Percentiles rank a stretch among this genome's conserved stretches.
phyloP scores from a whole-genome alignment of 768 basidiomycete genomes.

The Tricholoma saponaceum region DNA sequence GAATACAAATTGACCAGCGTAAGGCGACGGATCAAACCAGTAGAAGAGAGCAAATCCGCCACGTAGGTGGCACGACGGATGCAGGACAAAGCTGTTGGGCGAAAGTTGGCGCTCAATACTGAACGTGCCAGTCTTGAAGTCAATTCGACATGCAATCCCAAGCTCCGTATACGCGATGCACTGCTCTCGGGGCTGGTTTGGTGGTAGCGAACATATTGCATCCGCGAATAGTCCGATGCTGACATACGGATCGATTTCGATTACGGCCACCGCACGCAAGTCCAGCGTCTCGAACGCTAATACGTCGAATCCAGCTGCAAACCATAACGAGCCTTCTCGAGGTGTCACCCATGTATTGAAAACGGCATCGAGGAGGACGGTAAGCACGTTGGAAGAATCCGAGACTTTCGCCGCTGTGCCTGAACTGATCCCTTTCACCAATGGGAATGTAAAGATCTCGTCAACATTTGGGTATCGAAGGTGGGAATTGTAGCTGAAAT shows the following conservation, averaged over 20 bases:
- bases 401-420: neutral
- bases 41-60: conserved; percentile 4
- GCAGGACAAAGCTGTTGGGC: conserved; percentile 1
- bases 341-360: conserved; percentile 1
- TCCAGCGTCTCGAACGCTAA: conserved; percentile 1
- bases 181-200: neutral
- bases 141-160: neutral
- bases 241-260: neutral
- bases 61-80: conserved; percentile 2
- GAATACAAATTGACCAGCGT: conserved; percentile 4
- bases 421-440: neutral
- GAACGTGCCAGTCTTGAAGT: neutral
- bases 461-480: conserved; percentile 2
- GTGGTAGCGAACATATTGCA: no score
- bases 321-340: neutral
- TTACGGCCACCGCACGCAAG: conserved; percentile 1
- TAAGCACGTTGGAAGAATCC: neutral
- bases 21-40: conserved; percentile 1
- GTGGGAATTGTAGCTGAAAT: conserved; percentile 1
- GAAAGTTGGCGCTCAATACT: neutral
- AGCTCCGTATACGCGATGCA: neutral
- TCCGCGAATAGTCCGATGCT: conserved; percentile 1
- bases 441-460: neutral
- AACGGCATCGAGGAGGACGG: neutral
- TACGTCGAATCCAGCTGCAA: conserved; percentile 1